Conservation (phyloP, 2,329 filamentous ascomycete genomes). For the Diplocarpon mali region DNA sequence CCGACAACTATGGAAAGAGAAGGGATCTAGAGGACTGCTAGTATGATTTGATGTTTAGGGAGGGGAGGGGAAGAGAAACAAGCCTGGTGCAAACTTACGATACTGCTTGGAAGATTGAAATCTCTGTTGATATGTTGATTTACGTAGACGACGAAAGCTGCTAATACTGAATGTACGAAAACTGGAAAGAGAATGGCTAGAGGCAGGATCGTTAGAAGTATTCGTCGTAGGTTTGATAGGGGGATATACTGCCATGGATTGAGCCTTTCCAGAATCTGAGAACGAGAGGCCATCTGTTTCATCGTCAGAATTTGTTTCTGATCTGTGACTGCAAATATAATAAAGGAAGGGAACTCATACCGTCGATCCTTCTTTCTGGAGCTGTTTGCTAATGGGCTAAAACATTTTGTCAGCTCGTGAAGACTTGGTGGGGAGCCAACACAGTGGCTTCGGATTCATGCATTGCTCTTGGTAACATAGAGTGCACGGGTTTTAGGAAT, state of each 20-base stretch:
- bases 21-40: conserved; percentile 33
- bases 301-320: background rate
- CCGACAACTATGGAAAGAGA: conserved; percentile 55
- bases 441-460: background rate
- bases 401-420: background rate
- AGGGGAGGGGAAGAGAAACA: background rate
- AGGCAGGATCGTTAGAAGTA: background rate
- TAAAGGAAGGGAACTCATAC: conserved; percentile 7
- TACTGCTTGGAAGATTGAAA: conserved; percentile 45
- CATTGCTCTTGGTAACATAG: background rate
- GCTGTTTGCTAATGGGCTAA: conserved; percentile 20
- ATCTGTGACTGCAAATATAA: background rate
- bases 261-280: conserved; percentile 54
- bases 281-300: conserved; percentile 47
- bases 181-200: conserved; percentile 45
- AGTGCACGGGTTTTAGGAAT: background rate
- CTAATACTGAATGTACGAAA: conserved; percentile 44
- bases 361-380: conserved; percentile 25
- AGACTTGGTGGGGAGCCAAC: background rate
- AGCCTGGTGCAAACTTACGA: conserved; percentile 32
- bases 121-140: conserved; percentile 39
- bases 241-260: conserved; percentile 36
- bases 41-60: background rate
- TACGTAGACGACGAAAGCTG: conserved; percentile 46
- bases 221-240: background rate